phyloP scores from a whole-genome alignment of 768 basidiomycete species.

The Kwoniella botswanensis region DNA sequence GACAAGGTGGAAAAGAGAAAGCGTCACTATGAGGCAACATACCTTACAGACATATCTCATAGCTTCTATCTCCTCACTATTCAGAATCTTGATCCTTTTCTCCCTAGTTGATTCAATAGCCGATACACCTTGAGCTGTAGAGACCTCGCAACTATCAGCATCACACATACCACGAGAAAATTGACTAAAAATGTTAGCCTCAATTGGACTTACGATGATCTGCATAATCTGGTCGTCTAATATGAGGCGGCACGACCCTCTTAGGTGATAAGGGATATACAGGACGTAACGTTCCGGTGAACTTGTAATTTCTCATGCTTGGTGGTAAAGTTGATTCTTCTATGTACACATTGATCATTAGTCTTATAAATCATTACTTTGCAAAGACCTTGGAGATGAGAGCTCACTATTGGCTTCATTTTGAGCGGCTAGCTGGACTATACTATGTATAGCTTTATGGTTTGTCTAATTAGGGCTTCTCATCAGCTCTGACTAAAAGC shows the following conservation, averaged over 20 bases:
- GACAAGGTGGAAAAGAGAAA: not conserved
- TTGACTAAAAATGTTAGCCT: too few relatives aligned
- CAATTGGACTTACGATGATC: constrained; percentile 64
- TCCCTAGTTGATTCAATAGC: constrained; percentile 60
- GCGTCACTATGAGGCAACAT: constrained; percentile 54
- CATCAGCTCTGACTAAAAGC: not conserved
- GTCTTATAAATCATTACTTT: too few relatives aligned
- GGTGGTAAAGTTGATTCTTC: constrained; percentile 80
- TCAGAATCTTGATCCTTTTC: constrained; percentile 69
- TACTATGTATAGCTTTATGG: constrained; percentile 56
- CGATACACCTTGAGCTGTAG: constrained; percentile 63
- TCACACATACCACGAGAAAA: not conserved
- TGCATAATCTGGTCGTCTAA: constrained; percentile 87
- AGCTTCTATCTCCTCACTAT: constrained; percentile 77
- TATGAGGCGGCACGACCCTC: constrained; percentile 78
- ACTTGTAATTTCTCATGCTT: constrained; percentile 69
- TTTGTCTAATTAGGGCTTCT: constrained; percentile 23
- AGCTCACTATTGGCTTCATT: constrained; percentile 52
- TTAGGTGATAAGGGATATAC: constrained; percentile 83
- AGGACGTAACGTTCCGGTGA: constrained; percentile 78
- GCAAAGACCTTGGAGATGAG: too few relatives aligned
- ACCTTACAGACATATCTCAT: constrained; percentile 88
- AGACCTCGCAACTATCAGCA: not conserved
- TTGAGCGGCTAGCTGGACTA: constrained; percentile 55
- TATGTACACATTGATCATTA: constrained; percentile 44